These are phyloP conservation scores for Paraconiothyrium sp. DNA, from an alignment of 2,329 filamentous ascomycete genomes.

Conservation along the genomic window DNA sequence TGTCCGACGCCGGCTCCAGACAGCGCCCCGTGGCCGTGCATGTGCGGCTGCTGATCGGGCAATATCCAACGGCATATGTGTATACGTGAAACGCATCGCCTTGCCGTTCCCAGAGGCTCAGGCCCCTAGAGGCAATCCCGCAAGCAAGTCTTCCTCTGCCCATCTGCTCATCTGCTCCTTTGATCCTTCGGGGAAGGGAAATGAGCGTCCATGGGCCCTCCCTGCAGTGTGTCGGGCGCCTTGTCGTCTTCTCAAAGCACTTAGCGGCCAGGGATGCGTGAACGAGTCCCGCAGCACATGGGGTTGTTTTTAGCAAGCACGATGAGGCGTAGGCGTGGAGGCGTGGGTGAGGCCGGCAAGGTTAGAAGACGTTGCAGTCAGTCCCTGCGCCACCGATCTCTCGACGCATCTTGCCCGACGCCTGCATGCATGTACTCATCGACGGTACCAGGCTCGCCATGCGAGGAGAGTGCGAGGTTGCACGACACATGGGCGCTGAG, in stretches of 20 bases:
- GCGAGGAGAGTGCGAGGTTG: conserved; percentile 33
- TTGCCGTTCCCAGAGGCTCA: not conserved
- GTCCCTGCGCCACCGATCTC: conserved; percentile 10
- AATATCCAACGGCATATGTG: conserved; percentile 6
- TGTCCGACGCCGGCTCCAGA: conserved; percentile 5
- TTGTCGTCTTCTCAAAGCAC: too few species aligned
- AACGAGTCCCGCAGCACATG: too few species aligned
- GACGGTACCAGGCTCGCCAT: conserved; percentile 9
- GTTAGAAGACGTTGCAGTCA: not conserved
- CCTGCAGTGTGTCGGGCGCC: not conserved
- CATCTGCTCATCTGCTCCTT: not conserved
- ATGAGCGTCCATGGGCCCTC: conserved; percentile 1
- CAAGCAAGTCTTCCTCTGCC: not conserved
- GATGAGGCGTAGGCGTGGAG: not conserved
- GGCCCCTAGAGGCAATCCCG: not conserved
- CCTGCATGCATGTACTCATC: not conserved
- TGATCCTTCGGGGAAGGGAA: conserved; percentile 4
- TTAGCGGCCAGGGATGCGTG: too few species aligned
- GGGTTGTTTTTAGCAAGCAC: not conserved
- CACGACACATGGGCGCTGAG: conserved; percentile 38
- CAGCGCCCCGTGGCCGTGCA: not conserved
- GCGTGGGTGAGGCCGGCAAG: not conserved
- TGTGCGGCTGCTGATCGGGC: conserved; percentile 2
- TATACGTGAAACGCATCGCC: conserved; percentile 7
- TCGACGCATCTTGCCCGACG: not conserved